Base-by-base conservation (phyloP, 2,329 filamentous ascomycete genomes). In the Penicillium sp. region DNA sequence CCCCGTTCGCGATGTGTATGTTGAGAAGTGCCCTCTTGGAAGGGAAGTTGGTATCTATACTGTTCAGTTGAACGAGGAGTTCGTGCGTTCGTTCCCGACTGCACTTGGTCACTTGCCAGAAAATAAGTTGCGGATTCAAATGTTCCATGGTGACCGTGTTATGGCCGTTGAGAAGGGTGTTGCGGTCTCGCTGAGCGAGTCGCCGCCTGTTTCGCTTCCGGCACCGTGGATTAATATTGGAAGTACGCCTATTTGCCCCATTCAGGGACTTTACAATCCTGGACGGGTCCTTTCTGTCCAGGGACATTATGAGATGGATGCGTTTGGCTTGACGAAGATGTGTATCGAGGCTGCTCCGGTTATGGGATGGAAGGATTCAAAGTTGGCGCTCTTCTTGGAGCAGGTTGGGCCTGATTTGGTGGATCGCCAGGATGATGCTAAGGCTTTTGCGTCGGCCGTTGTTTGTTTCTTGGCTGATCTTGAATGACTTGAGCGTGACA, bases 231-330 rank as follows among this genome's bases (percentile, higher is more conserved):
- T 66, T 44, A 66, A 65, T 59, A 55, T 68, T 49, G 65, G 64
- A 49, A 65, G 64, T 46, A 68, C 63, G 1, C 59, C 63, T 6
- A 65, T 65, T 33, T 68, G 64, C 24, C 64, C 65, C 7, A 63
- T 68, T 31, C 65, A 66, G 48, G 65, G 65, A 26, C 60, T 68
- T 5, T 68, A 66, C 43, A 48, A 63, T 45, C 64, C 65, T 6
- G 59, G 63, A 9, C 55, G 65, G 11, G 65, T 68, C 1, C 14
- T 68, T 26, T 57, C 65, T 16, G 63, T 66, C 11, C 65, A 68
- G 46, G 65, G 65, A 8, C 64, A 68, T 49, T 68, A 66, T 54
- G 64, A 68, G 52, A 64, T 68, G 59, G 65, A 68, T 52, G 58
- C 49, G 0, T 68, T 68, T 56, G 65, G 61, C 3, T 49, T 62